Base-by-base conservation (phyloP, 2,329 filamentous ascomycete species). In the Claviceps sp. region DNA sequence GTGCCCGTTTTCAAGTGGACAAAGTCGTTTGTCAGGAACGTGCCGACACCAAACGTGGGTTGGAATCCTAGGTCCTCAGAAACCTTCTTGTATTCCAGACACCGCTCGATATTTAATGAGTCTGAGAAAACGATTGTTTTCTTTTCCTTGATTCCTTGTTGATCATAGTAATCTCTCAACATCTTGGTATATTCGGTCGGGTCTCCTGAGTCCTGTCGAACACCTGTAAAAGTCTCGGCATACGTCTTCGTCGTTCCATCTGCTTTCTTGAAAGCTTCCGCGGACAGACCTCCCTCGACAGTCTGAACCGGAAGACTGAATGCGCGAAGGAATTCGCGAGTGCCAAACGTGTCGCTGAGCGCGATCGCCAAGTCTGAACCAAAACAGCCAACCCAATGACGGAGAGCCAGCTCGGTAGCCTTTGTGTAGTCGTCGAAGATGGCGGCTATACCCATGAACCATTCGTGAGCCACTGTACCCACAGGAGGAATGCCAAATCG, bases 391-490 rank as follows among this genome's bases (percentile, higher is more conserved):
- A 95, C 80, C 93, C 93, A 98, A 65, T 94, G 89, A 53, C 81
- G 76, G 59, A 98, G 72, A 0, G 89, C 90, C 57, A 84, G 77
- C 65, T 95, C 89, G 40, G 90, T 95, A 3, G 93, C 90, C 56
- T 78, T 75, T 59, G 81, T 78, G 64, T 98, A 98, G 68, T 96
- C 80, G 56, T 88, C 78, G 4, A 85, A 87, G 59, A 96, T 89
- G 41, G 93, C 90, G 1, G 93, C 93, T 56, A 95, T 91, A 43
- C 89, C 90, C 93, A 98, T 98, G 73, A 96, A 97, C 93, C 93
- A 98, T 70, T 98, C 93, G 64, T 98, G 93, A 0, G 93, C 93
- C 2, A 82, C 78, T 0, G 93, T 98, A 5, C 93, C 93, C 13
- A 97, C 80, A 0, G 93, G 89, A 3, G 81, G 72, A 46, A 96